phyloP scores from a whole-genome alignment of 2,329 filamentous ascomycete species.

The Zalaria sp. region DNA sequence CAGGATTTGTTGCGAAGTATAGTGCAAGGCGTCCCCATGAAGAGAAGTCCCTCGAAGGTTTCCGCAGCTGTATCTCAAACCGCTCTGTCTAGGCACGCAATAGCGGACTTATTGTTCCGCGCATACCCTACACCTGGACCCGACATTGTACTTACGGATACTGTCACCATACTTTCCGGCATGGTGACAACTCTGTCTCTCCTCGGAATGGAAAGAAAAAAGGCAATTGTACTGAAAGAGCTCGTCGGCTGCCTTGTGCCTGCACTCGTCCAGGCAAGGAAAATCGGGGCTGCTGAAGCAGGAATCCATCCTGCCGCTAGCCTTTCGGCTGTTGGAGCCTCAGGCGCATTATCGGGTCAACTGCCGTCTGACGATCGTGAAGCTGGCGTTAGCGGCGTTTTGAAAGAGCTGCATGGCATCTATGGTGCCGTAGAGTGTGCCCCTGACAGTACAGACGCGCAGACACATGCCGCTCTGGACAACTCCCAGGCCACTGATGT shows the following conservation, averaged over 20 bases:
- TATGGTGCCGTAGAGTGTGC: conserved; percentile 6
- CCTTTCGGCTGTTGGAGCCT: conserved; percentile 51
- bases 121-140: conserved; percentile 51
- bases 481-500: not conserved
- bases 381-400: conserved; percentile 1
- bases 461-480: not conserved
- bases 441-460: not conserved
- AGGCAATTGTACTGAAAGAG: conserved; percentile 78
- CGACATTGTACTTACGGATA: conserved; percentile 58
- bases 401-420: conserved; percentile 4
- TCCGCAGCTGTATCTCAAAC: not conserved
- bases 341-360: not conserved
- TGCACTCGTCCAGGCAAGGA: conserved; percentile 78
- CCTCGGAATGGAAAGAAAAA: conserved; percentile 73
- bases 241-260: conserved; percentile 70
- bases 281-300: conserved; percentile 86
- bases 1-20: conserved; percentile 37
- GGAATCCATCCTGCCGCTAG: conserved; percentile 90
- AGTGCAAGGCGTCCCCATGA: conserved; percentile 16
- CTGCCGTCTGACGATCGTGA: conserved; percentile 1
- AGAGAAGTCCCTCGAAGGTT: too few relatives aligned
- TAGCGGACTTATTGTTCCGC: conserved; percentile 50
- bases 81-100: conserved; percentile 26
- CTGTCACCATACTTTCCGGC: conserved; percentile 66
- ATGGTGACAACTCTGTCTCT: conserved; percentile 74